Conservation (phyloP, 208 protist species). For the Trypanosoma cruzi region DNA sequence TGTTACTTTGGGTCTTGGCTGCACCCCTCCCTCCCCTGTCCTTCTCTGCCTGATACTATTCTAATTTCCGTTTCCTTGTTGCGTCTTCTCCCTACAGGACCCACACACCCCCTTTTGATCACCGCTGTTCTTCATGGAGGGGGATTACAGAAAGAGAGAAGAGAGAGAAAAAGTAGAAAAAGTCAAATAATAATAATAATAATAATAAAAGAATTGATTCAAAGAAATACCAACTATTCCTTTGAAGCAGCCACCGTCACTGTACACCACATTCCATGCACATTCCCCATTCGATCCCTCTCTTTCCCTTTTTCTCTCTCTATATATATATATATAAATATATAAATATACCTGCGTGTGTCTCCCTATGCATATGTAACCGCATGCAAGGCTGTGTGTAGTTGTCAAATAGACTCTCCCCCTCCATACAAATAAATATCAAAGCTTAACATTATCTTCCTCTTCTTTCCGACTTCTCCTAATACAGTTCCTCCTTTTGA, state of each 20-base stretch:
- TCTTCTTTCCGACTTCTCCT: too few relatives aligned
- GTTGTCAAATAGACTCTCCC: too few relatives aligned
- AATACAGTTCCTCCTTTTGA: too few relatives aligned
- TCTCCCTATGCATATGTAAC: too few relatives aligned
- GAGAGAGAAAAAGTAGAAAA: conserved; percentile 17
- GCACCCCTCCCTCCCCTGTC: neutral
- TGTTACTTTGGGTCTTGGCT: neutral
- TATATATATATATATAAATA: neutral
- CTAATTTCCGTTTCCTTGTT: neutral
- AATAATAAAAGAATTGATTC: neutral
- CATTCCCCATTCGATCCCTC: neutral
- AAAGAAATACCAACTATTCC: neutral
- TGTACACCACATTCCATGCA: neutral
- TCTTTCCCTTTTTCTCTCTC: neutral
- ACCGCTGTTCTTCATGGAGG: neutral
- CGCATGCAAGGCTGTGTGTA: too few relatives aligned
- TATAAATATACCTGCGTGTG: neutral
- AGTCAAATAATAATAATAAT: neutral
- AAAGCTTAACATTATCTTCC: too few relatives aligned
- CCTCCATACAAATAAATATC: too few relatives aligned
- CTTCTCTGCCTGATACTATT: neutral
- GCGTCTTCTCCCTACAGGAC: conserved; percentile 1
- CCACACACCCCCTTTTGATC: neutral
- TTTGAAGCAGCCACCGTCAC: neutral
- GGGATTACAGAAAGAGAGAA: conserved; percentile 8